These are phyloP conservation scores for Phytophthora crassamura DNA, from an alignment of 352 stramenopile species.

Conservation along the genomic window DNA sequence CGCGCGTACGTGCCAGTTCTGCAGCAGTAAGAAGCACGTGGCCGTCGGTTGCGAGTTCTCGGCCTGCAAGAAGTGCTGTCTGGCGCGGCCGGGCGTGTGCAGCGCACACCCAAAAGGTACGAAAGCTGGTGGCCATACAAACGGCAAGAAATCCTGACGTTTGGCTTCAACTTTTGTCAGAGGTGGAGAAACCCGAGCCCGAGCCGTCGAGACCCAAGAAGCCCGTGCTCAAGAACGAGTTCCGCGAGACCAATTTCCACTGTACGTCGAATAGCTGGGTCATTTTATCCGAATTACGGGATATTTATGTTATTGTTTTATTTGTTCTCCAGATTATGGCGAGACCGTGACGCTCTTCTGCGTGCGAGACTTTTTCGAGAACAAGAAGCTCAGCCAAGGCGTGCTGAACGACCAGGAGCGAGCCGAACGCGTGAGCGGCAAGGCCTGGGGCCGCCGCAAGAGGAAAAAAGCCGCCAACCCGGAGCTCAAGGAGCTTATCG, in stretches of 20 bases:
- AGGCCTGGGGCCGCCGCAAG: slow-evolving; percentile 40
- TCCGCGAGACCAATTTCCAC: slow-evolving; percentile 75
- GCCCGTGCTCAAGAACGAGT: slow-evolving; percentile 79
- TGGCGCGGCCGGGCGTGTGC: slow-evolving; percentile 50
- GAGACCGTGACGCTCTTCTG: slow-evolving; percentile 86
- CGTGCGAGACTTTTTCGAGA: slow-evolving; percentile 71
- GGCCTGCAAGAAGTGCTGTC: slow-evolving; percentile 80
- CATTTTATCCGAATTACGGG: slow-evolving; percentile 6
- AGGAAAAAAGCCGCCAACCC: slow-evolving; percentile 32
- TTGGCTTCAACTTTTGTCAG: slow-evolving; percentile 14
- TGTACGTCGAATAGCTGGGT: slow-evolving; percentile 48
- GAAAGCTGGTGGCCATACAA: slow-evolving; percentile 5
- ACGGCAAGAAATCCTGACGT: slow-evolving; percentile 22
- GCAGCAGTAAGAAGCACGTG: slow-evolving; percentile 54
- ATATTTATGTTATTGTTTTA: not conserved
- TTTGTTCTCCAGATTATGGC: slow-evolving; percentile 56
- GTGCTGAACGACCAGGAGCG: slow-evolving; percentile 82
- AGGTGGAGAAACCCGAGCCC: slow-evolving; percentile 29
- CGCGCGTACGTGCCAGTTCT: slow-evolving; percentile 47
- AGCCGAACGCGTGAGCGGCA: slow-evolving; percentile 57
- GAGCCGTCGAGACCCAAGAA: slow-evolving; percentile 34
- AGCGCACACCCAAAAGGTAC: slow-evolving; percentile 44
- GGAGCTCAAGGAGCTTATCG: slow-evolving; percentile 51
- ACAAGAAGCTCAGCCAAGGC: slow-evolving; percentile 74
- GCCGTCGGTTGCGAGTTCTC: slow-evolving; percentile 45